phyloP scores from a whole-genome alignment of 495 filamentous ascomycete species.

The Elaphomyces granulatus region DNA sequence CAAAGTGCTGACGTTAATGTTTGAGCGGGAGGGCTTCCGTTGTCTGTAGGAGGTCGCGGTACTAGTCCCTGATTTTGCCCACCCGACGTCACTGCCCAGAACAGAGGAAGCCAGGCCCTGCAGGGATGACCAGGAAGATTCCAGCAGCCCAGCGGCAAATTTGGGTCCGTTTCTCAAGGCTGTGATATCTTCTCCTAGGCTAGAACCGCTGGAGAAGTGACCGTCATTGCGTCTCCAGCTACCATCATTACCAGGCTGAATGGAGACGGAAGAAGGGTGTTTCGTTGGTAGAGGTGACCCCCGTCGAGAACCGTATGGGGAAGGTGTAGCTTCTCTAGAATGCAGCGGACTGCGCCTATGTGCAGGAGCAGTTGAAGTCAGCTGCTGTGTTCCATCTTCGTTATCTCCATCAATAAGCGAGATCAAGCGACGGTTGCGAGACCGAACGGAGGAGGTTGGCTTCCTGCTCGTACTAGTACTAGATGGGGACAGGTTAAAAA shows the following conservation, averaged over 20 bases:
- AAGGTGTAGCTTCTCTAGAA: conserved; percentile 29
- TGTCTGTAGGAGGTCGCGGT: conserved; percentile 18
- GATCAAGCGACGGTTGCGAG: conserved; percentile 30
- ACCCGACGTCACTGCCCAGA: conserved; percentile 31
- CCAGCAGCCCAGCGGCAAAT: conserved; percentile 29
- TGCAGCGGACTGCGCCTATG: conserved; percentile 17
- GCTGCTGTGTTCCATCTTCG: conserved; percentile 17
- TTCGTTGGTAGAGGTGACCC: conserved; percentile 35
- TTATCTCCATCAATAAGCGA: conserved; percentile 25
- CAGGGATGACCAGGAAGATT: conserved; percentile 39
- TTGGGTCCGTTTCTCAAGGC: conserved; percentile 1
- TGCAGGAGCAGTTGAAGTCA: conserved; percentile 18
- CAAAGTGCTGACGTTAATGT: conserved; percentile 25
- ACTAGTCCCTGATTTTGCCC: conserved; percentile 16
- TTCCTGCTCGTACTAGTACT: conserved; percentile 19
- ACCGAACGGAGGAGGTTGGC: conserved; percentile 27
- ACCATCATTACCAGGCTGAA: background rate
- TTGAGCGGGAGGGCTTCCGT: conserved; percentile 32
- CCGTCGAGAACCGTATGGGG: conserved; percentile 30
- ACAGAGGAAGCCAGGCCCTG: conserved; percentile 40
- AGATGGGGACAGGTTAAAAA: conserved; percentile 21
- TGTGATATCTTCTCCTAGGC: background rate
- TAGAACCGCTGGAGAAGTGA: background rate
- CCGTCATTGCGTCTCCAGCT: background rate
- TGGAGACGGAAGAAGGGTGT: conserved; percentile 25